A percentile compares a stretch with the other conserved stretches of the same genome.
Conservation (phyloP, 2,329 filamentous ascomycete species). For the Didymella glomerata region DNA sequence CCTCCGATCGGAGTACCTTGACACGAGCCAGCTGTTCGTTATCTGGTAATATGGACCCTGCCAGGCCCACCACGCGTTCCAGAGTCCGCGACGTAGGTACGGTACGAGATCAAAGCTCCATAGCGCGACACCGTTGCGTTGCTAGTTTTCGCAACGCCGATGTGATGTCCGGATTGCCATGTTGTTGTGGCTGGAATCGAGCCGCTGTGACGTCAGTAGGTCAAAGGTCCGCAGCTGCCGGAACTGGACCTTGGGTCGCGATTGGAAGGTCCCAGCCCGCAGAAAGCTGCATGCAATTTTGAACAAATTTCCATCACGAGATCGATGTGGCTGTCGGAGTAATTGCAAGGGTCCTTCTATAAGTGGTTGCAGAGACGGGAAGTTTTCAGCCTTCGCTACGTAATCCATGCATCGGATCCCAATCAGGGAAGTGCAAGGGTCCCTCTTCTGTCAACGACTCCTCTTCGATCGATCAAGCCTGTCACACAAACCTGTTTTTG, state of each 20-base stretch:
- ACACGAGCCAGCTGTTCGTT: background rate
- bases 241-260: background rate
- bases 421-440: slow-evolving; percentile 13
- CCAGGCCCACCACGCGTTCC: background rate
- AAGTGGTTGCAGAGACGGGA: background rate
- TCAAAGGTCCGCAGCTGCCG: background rate
- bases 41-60: background rate
- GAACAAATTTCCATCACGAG: background rate
- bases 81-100: background rate
- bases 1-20: background rate
- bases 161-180: background rate
- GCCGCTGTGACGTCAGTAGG: slow-evolving; percentile 3
- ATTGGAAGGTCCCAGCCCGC: background rate
- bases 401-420: slow-evolving; percentile 5
- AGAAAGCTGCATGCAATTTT: background rate
- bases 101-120: background rate
- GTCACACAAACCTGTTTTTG: slow-evolving; percentile 9
- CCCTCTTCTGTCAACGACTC: slow-evolving; percentile 14
- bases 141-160: background rate
- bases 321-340: background rate
- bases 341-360: background rate
- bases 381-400: slow-evolving; percentile 5
- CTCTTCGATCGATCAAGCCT: background rate
- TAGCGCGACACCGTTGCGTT: background rate
- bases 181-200: background rate